Evolutionary conservation across 441 rosid genomes (phyloP).

Genomic region (Sinapis alba): DNA sequence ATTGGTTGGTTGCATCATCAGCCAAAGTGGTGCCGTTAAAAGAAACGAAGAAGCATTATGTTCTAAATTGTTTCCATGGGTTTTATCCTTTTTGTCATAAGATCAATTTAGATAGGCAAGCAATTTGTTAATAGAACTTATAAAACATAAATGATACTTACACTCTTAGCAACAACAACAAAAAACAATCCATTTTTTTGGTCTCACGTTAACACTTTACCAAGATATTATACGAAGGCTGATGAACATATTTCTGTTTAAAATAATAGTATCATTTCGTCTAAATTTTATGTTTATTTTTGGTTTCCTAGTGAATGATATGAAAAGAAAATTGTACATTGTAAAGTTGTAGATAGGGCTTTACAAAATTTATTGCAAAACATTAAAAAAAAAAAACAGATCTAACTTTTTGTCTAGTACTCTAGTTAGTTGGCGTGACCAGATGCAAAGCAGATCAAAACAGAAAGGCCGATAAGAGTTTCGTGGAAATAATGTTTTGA

Average conservation of each 20-base stretch:
- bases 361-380: not conserved
- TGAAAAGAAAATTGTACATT: not conserved
- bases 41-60: not conserved
- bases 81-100: not conserved
- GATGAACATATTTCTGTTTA: not conserved
- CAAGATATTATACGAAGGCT: not conserved
- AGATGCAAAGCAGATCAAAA: not conserved
- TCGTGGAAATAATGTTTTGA: not conserved
- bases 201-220: not conserved
- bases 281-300: not conserved
- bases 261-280: not conserved
- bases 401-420: not conserved
- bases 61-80: not conserved
- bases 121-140: not conserved
- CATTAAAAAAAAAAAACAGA: not conserved
- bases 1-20: slow-evolving; percentile 22
- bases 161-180: not conserved
- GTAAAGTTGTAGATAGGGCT: not conserved
- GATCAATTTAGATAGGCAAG: not conserved
- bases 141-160: not conserved
- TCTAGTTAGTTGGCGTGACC: not conserved
- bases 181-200: not conserved
- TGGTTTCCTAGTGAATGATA: not conserved
- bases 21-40: not conserved
- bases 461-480: not conserved